These are phyloP conservation scores for Aspergillus sp. DNA, from an alignment of 2,329 filamentous ascomycete genomes.

Conservation along the genomic window DNA sequence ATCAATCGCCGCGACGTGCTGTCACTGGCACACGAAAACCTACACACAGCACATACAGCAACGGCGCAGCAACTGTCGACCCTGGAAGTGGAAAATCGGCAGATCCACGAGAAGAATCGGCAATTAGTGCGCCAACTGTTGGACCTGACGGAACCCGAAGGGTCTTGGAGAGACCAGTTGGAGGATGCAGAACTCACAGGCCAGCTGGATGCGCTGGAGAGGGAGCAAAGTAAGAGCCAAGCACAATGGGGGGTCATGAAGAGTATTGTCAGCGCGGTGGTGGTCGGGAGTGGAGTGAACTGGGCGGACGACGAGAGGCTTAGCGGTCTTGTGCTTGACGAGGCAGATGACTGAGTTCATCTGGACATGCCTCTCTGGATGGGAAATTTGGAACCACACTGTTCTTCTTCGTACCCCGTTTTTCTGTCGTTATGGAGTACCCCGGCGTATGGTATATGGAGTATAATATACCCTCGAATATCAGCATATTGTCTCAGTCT, in stretches of 20 bases:
- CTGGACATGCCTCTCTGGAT: too few species aligned
- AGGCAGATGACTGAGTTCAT: constrained; percentile 45
- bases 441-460: too few species aligned
- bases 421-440: too few species aligned
- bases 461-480: too few species aligned
- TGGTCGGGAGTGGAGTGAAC: constrained; percentile 73
- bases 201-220: constrained; percentile 53
- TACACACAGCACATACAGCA: constrained; percentile 47
- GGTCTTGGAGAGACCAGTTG: constrained; percentile 43
- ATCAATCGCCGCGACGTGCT: constrained; percentile 59
- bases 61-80: constrained; percentile 47
- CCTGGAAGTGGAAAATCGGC: constrained; percentile 52
- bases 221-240: constrained; percentile 53
- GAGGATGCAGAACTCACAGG: constrained; percentile 45
- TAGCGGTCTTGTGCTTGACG: constrained; percentile 61
- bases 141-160: constrained; percentile 52
- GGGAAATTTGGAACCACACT: too few species aligned
- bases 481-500: too few species aligned
- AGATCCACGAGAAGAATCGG: constrained; percentile 53
- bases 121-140: constrained; percentile 56
- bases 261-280: constrained; percentile 65
- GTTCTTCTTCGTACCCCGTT: too few species aligned
- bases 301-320: constrained; percentile 66
- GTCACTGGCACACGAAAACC: constrained; percentile 55
- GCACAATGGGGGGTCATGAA: constrained; percentile 68